Base-by-base conservation (phyloP, 148 eudicot genomes). In the Fallopia convolvulus region DNA sequence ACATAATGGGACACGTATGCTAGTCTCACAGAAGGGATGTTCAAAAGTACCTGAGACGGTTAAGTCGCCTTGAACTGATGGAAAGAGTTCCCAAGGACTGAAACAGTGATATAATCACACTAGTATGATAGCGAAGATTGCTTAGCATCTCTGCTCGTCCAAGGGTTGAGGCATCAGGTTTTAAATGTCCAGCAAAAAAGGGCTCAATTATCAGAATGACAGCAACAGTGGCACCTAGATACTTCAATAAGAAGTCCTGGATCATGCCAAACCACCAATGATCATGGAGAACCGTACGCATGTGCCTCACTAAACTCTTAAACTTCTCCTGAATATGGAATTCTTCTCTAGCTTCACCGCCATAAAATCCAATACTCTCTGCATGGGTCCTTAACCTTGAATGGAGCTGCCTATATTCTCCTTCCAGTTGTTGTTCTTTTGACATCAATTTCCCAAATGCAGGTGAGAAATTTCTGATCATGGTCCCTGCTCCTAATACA, bases 251-350 rank as follows among this genome's bases (percentile, higher is more conserved):
- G 86, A 95, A 95, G 80, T 95, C 99, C 77, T 95, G 99, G 78
- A 95, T 91, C 99, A 95, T 95, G 79, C 99, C 99, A 86, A 95
- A 95, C 99, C 99, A 95, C 99, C 99, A 95, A 79, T 95, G 96
- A 70, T 95, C 97, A 77, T 95, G 99, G 65, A 87, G 92, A 74
- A 92, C 97, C 80, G 77, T 81, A 75, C 90, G 77, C 99, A 95
- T 84, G 83, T 95, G 99, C 75, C 79, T 80, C 65, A 95, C 88
- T 82, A 95, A 92, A 81, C 81, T 83, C 81, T 83, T 85, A 83
- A 95, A 95, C 81, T 95, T 95, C 81, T 89, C 85, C 84, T 84
- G 91, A 83, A 95, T 95, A 83, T 95, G 93, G 79, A 80, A 92
- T 81, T 88, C 97, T 84, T 95, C 99, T 85, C 97, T 88, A 56